Evolutionary conservation across 2,329 filamentous ascomycete genomes (phyloP), one percentile per base, ranked within the genome.

Genomic region (Lasiodiplodia theobromae): DNA sequence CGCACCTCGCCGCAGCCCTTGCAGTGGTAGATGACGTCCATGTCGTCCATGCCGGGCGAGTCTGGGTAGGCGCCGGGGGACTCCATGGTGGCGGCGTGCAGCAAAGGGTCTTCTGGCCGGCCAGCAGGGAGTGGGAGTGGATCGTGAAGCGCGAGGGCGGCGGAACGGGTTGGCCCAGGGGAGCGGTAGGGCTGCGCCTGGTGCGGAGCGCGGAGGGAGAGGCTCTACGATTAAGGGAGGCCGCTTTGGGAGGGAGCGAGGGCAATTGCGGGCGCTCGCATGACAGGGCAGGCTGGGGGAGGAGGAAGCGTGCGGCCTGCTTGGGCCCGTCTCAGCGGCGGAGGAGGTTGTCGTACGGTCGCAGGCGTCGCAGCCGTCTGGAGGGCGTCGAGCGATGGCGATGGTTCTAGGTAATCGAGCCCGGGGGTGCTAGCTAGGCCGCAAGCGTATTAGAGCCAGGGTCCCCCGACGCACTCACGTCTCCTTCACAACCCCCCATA

Each of bases 11-110:
- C 70, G 85, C 81, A 76, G 89, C 91, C 83, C 89, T 92, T 75
- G 88, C 85, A 81, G 89, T 93, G 79, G 86, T 89, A 74, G 81
- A 87, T 66, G 83, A 88, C 75, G 76, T 78, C 60, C 49, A 64
- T 40, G 76, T 81, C 76, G 75, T 80, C 74, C 74, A 82, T 75
- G 60, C 60, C 60, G 67, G 78, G 78, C 44, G 78, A 87, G 71
- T 89, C 87, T 70, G 86, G 82, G 73, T 85, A 86, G 70, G 82
- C 81, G 51, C 82, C 82, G 58, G 85, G 85, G 69, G 85, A 86
- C 70, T 88, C 86, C 86, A 88, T 87, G 60, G 38, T 21, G 66
- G 66, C 54, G 47, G 66, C 25, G 54, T 25, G 65, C 52, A 67
- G 38, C 52, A 52, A 40, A 58, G n/a, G 65, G 65, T 44, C 53